These are phyloP conservation scores for Hamigera avellanea DNA, from an alignment of 495 filamentous ascomycete species.

Conservation along the genomic window DNA sequence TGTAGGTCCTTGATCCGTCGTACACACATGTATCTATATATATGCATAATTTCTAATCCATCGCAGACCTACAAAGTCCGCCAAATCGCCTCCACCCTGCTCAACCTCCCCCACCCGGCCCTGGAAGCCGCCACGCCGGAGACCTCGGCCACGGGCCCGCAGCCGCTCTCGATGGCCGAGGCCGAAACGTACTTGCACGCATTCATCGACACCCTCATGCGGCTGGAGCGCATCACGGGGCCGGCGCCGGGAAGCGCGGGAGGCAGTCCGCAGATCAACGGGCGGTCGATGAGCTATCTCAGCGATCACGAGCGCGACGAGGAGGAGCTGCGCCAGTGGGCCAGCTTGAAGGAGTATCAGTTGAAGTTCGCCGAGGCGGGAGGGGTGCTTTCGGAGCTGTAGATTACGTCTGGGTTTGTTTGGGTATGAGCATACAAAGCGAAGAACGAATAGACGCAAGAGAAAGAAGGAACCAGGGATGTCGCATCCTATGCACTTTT, in stretches of 20 bases:
- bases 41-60: too few species aligned
- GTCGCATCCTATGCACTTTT: too few species aligned
- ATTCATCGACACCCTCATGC: constrained; percentile 60
- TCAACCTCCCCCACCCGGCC: constrained; percentile 45
- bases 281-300: constrained; percentile 29
- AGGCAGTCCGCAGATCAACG: constrained; percentile 16
- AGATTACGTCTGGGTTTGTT: too few species aligned
- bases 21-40: not conserved
- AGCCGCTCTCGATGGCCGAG: constrained; percentile 25
- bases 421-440: too few species aligned
- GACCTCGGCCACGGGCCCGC: constrained; percentile 14
- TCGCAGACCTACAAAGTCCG: constrained; percentile 52
- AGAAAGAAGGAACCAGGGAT: too few species aligned
- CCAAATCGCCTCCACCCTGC: constrained; percentile 62
- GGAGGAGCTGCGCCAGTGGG: constrained; percentile 60
- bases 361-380: constrained; percentile 56
- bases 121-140: constrained; percentile 20
- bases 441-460: too few species aligned
- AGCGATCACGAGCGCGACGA: constrained; percentile 53
- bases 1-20: constrained; percentile 25
- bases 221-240: constrained; percentile 42
- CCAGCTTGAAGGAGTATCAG: constrained; percentile 62
- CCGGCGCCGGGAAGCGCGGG: not conserved
- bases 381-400: constrained; percentile 34
- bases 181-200: constrained; percentile 53